These are phyloP conservation scores for Neonectria punicea DNA, from an alignment of 2,329 filamentous ascomycete genomes.

Conservation along the genomic window DNA sequence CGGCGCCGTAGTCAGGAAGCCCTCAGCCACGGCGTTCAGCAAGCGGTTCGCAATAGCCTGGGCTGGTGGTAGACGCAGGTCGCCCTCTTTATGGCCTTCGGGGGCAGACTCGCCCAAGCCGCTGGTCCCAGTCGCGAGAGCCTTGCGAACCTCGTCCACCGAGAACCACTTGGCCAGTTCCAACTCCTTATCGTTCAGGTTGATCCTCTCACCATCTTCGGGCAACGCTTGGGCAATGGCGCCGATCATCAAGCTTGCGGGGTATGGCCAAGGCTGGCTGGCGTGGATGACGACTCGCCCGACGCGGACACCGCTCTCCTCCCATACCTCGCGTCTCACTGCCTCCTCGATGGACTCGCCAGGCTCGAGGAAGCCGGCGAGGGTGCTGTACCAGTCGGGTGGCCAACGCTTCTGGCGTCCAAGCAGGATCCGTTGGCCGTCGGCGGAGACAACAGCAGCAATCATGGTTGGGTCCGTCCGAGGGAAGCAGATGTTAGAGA, in stretches of 20 bases:
- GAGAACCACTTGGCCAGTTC: conserved; percentile 91
- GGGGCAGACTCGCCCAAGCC: conserved; percentile 72
- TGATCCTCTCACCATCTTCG: conserved; percentile 77
- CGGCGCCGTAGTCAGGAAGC: conserved; percentile 69
- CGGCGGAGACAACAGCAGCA: conserved; percentile 86
- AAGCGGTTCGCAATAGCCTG: conserved; percentile 95
- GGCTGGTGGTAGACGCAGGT: conserved; percentile 80
- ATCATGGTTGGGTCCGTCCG: conserved; percentile 96
- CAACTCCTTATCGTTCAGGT: conserved; percentile 89
- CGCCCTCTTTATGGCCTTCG: conserved; percentile 78
- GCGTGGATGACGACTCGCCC: conserved; percentile 84
- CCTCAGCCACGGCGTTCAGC: conserved; percentile 80
- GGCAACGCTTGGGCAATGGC: conserved; percentile 88
- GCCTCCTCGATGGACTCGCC: conserved; percentile 88
- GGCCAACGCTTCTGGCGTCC: conserved; percentile 89
- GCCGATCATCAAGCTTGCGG: conserved; percentile 85
- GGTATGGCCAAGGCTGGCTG: conserved; percentile 89
- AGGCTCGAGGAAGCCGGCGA: conserved; percentile 88
- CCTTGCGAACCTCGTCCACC: conserved; percentile 82
- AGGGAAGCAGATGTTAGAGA: conserved; percentile 93
- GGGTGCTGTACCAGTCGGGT: conserved; percentile 84
- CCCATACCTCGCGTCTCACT: conserved; percentile 85
- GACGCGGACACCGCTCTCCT: conserved; percentile 81
- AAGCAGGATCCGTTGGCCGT: conserved; percentile 81
- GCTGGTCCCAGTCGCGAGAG: conserved; percentile 73